Base-by-base conservation (phyloP, 441 rosid genomes). In the California macrophylla region DNA sequence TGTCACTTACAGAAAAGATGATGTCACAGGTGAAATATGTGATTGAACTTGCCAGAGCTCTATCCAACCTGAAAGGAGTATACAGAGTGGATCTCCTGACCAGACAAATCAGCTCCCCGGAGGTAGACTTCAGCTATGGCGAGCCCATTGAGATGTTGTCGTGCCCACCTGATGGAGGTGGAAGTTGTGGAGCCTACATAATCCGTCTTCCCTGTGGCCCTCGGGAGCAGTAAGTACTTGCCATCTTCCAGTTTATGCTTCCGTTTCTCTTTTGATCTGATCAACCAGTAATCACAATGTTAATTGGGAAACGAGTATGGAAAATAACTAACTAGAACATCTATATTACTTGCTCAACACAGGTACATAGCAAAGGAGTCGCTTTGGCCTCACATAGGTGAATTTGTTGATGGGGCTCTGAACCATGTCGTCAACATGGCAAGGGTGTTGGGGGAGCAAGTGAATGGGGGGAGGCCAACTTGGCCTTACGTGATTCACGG, bases 101-200 rank as follows among this genome's bases (percentile, higher is more conserved):
- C 4, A 79, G 93, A 76, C 91, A 88, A 78, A 83, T 88, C 45
- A 67, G 87, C 65, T 85, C 93, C 25, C 83, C 84, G 0, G 91
- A 86, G 61, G 87, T 88, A 40, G 90, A 86, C 68, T 88, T 50
- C 42, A 85, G 87, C 85, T 88, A 88, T 26, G 91, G 88, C 20
- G 93, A 88, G 67, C 89, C 91, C n/a, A 86, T 80, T 52, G 97
- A 93, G 82, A 90, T 90, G 98, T 78, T 93, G 70, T 83, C 92
- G 23, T 85, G 80, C 79, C 93, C 93, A 10, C 66, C 83, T 34
- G 87, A 91, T 71, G 92, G 82, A 64, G 75, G 78, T 64, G 89
- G 82, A 36, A 80, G 94, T 74, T 78, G 89, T 61, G 89, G 88
- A 45, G 88, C 91, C 60, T 88, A 88, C 74, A 80, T 88, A 23